These are phyloP conservation scores for Sherardia arvensis DNA, from an alignment of 257 asterid genomes.

Conservation along the genomic window DNA sequence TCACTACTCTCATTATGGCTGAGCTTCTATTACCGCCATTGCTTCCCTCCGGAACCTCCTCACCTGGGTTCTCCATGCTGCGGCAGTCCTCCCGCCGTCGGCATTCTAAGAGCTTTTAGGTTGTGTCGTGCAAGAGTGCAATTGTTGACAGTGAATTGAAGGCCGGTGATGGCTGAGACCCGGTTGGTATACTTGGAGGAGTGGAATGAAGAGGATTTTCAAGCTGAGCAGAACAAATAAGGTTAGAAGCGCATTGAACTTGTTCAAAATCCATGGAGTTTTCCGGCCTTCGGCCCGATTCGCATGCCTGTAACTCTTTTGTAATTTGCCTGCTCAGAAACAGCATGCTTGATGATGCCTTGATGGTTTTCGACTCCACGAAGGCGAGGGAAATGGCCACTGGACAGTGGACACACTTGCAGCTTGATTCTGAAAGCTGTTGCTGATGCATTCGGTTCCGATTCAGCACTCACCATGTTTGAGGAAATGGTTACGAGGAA, in stretches of 20 bases:
- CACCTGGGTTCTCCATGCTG: neutral
- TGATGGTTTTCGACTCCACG: slow-evolving; percentile 52
- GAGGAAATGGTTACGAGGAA: slow-evolving; percentile 42
- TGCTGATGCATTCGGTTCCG: slow-evolving; percentile 36
- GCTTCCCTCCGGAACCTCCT: slow-evolving; percentile 4
- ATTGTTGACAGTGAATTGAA: slow-evolving; percentile 29
- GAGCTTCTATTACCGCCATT: slow-evolving; percentile 5
- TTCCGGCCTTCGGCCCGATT: slow-evolving; percentile 49
- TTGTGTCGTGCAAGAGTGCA: slow-evolving; percentile 19
- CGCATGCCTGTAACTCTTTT: slow-evolving; percentile 84
- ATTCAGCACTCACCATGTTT: slow-evolving; percentile 53
- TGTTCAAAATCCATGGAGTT: slow-evolving; percentile 64
- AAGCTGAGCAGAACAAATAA: slow-evolving; percentile 72
- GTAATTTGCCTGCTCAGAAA: slow-evolving; percentile 64
- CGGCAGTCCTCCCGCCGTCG: slow-evolving; percentile 7
- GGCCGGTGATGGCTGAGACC: slow-evolving; percentile 20
- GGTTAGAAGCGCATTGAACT: slow-evolving; percentile 46
- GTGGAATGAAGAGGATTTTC: slow-evolving; percentile 69
- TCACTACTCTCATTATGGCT: slow-evolving; percentile 9
- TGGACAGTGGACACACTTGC: slow-evolving; percentile 66
- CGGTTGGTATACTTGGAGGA: slow-evolving; percentile 66
- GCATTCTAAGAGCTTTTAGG: slow-evolving; percentile 16
- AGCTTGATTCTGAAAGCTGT: slow-evolving; percentile 77
- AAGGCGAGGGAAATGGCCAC: slow-evolving; percentile 33
- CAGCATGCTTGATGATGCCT: slow-evolving; percentile 51